phyloP scores from a whole-genome alignment of 1,284 basidiomycete genomes.

The Phylloporus sp. region DNA sequence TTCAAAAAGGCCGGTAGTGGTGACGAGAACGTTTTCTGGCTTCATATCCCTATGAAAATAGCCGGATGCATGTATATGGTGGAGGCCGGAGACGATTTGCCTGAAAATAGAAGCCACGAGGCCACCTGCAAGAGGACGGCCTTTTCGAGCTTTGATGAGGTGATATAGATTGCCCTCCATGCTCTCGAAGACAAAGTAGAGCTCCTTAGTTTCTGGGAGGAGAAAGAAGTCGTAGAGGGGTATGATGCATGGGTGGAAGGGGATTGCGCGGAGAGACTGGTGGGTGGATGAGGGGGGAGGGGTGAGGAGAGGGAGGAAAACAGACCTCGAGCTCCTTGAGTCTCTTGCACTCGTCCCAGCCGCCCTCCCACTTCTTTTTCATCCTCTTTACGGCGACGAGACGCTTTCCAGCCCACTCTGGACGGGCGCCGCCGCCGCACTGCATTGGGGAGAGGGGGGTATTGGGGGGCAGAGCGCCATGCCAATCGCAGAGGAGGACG shows the following conservation, averaged over 20 bases:
- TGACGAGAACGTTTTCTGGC: slow-evolving; percentile 99
- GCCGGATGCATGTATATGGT: slow-evolving; percentile 91
- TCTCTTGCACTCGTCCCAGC: slow-evolving; percentile 96
- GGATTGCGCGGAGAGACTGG: slow-evolving; percentile 92
- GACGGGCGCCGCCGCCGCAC: slow-evolving; percentile 85
- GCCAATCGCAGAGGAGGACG: slow-evolving; percentile 99
- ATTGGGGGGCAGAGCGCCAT: slow-evolving; percentile 90
- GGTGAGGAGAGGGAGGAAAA: slow-evolving; percentile 24
- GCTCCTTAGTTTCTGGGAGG: slow-evolving; percentile 90
- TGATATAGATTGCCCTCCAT: slow-evolving; percentile 99
- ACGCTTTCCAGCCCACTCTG: slow-evolving; percentile 94
- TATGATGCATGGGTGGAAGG: slow-evolving; percentile 96
- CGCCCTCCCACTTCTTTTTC: slow-evolving; percentile 97
- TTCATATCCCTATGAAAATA: slow-evolving; percentile 99
- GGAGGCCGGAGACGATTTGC: slow-evolving; percentile 89
- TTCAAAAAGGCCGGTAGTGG: slow-evolving; percentile 96
- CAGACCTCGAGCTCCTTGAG: slow-evolving; percentile 96
- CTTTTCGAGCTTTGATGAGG: slow-evolving; percentile 96
- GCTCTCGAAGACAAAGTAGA: slow-evolving; percentile 99
- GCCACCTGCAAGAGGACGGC: slow-evolving; percentile 92
- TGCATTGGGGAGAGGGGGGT: slow-evolving; percentile 91
- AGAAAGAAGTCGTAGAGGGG: slow-evolving; percentile 99
- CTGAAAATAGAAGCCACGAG: slow-evolving; percentile 94
- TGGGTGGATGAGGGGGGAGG: slow-evolving; percentile 19
- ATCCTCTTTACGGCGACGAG: slow-evolving; percentile 98